These are phyloP conservation scores for Pulveroboletus sp. DNA, from an alignment of 768 basidiomycete species.

Conservation along the genomic window DNA sequence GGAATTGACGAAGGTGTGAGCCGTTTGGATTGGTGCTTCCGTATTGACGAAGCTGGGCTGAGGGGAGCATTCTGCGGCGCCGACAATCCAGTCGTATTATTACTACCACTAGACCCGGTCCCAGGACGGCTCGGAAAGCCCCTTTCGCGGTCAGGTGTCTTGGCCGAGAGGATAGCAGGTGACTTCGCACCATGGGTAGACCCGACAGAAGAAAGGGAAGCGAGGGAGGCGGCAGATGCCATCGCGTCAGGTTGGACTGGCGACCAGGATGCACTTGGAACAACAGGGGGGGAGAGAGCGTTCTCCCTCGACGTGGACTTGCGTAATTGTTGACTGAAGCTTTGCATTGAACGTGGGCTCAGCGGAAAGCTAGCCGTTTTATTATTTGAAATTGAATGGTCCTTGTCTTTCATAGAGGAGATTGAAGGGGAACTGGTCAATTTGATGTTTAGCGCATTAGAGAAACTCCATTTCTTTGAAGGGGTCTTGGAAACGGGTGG, in stretches of 20 bases:
- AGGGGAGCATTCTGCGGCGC: constrained; percentile 59
- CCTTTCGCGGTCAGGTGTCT: constrained; percentile 61
- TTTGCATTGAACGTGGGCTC: constrained; percentile 63
- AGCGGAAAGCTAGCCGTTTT: constrained; percentile 57
- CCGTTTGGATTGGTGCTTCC: constrained; percentile 67
- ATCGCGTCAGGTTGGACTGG: constrained; percentile 73
- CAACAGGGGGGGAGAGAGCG: constrained; percentile 41
- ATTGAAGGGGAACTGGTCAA: constrained; percentile 64
- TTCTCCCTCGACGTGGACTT: constrained; percentile 72
- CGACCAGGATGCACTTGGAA: constrained; percentile 57
- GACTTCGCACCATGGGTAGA: constrained; percentile 55
- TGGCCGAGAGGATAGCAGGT: constrained; percentile 40
- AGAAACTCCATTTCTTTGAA: constrained; percentile 97
- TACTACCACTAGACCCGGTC: constrained; percentile 76
- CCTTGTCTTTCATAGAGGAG: constrained; percentile 49
- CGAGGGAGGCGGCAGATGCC: constrained; percentile 73
- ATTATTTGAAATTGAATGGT: constrained; percentile 30
- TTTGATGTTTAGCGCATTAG: constrained; percentile 78
- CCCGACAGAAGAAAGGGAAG: constrained; percentile 71
- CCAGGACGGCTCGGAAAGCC: constrained; percentile 61
- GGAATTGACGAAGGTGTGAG: constrained; percentile 92
- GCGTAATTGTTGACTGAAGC: constrained; percentile 62
- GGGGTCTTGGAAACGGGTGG: constrained; percentile 67
- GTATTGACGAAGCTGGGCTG: constrained; percentile 69
- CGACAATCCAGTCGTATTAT: constrained; percentile 55